phyloP scores from a whole-genome alignment of 2,329 filamentous ascomycete genomes.

The Neophaeococcomyces aloes region DNA sequence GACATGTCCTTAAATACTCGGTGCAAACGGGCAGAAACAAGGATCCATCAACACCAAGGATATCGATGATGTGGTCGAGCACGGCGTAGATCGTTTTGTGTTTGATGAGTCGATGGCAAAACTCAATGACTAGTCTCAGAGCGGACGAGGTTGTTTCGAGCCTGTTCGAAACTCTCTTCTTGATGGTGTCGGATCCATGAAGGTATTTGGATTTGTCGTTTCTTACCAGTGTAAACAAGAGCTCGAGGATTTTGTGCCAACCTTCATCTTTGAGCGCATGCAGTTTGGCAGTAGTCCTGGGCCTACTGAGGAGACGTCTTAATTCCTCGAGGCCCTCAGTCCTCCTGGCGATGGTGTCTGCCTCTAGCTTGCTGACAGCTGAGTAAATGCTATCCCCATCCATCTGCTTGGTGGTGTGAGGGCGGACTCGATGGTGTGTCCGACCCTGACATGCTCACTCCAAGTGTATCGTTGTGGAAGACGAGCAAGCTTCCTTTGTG shows the following conservation, averaged over 20 bases:
- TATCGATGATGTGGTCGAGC: slow-evolving; percentile 73
- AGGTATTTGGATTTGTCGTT: slow-evolving; percentile 57
- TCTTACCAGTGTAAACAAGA: slow-evolving; percentile 62
- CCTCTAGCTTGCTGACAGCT: slow-evolving; percentile 8
- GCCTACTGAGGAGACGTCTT: slow-evolving; percentile 1
- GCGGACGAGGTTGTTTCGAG: slow-evolving; percentile 61
- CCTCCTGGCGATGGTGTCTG: neutral
- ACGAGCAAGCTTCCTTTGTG: neutral
- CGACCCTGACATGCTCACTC: slow-evolving; percentile 1
- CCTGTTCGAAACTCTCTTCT: slow-evolving; percentile 43
- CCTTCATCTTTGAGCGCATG: slow-evolving; percentile 57
- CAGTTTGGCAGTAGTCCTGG: neutral
- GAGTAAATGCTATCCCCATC: slow-evolving; percentile 2
- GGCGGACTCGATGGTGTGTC: no score
- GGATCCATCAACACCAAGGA: slow-evolving; percentile 54
- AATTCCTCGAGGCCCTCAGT: slow-evolving; percentile 9
- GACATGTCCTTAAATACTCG: slow-evolving; percentile 69
- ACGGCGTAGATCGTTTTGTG: slow-evolving; percentile 68
- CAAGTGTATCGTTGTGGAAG: no score
- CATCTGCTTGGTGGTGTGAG: no score
- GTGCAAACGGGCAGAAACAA: slow-evolving; percentile 56
- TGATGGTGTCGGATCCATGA: slow-evolving; percentile 43
- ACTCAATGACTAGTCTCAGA: slow-evolving; percentile 60
- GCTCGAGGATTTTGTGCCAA: slow-evolving; percentile 74
- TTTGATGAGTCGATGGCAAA: slow-evolving; percentile 57